Evolutionary conservation across 2,329 filamentous ascomycete species (phyloP), one percentile per base, ranked within the genome.

Genomic region (Xylariaceae sp.): DNA sequence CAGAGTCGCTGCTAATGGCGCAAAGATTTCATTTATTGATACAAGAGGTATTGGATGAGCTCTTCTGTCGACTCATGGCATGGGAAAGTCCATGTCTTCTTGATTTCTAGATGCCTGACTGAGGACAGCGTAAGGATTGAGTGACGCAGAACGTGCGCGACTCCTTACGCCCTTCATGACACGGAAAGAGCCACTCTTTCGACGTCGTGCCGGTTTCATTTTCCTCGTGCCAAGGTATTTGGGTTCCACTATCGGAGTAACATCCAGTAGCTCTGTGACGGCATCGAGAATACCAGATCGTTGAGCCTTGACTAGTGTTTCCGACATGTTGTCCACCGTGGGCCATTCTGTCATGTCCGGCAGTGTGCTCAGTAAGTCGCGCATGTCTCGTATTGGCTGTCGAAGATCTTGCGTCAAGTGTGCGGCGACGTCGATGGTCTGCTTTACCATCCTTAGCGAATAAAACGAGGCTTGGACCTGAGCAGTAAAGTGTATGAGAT

Each of bases 391-490:
- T 28, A 58, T 43, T 4, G 53, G 31, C 12, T 44, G 16, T 16
- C 59, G 54, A 28, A 62, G 31, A 18, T 55, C 40, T 31, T 42
- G 47, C 17, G 12, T 18, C 36, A 63, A 51, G 39, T 19, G 54
- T 1, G 43, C 31, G n/a, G 52, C 51, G 17, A 60, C 56, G n/a
- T 60, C 70, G 2, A 79, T 56, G 4, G 83, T 64, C 61, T 84
- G 81, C 53, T 70, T 69, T 17, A 79, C 63, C 55, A 83, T 79
- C 41, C 83, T 75, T 1, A 88, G 63, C 0, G 84, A 87, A 62
- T 88, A 88, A 6, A 82, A 67, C 1, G 77, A 73, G 5, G 80
- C 81, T 48, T 86, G 81, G 0, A 83, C 66, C 56, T 86, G 81
- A 0, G 84, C 83, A 9, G 76, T 66, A 44, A 87, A 73, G 60